Percentiles rank a stretch among this genome's conserved stretches.
Evolutionary conservation across 176 grass and related monocot genomes (phyloP).

Genomic region (Poa pratensis): DNA sequence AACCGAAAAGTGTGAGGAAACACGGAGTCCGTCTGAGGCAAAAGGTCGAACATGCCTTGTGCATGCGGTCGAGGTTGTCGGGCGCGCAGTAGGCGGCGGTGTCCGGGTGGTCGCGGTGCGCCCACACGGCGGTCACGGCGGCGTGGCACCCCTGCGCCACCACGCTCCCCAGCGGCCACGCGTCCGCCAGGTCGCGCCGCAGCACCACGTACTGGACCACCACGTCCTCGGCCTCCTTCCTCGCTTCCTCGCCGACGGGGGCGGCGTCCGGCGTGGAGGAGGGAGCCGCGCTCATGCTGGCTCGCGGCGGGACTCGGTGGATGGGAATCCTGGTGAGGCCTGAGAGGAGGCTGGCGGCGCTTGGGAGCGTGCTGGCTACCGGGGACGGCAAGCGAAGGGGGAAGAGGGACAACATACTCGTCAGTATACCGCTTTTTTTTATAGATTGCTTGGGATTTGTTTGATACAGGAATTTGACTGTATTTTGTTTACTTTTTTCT

Average conservation of each 20-base stretch:
- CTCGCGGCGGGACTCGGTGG: constrained; percentile 24
- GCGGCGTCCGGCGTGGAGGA: not conserved
- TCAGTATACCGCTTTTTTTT: not conserved
- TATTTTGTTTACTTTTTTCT: no score
- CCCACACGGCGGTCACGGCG: constrained; percentile 69
- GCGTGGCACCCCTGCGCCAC: constrained; percentile 91
- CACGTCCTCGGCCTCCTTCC: constrained; percentile 46
- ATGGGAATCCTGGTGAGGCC: constrained; percentile 18
- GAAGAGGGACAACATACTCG: constrained; percentile 26
- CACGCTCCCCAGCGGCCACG: constrained; percentile 89
- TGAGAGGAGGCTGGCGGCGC: constrained; percentile 33
- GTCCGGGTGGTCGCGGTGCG: constrained; percentile 67
- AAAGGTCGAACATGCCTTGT: constrained; percentile 86
- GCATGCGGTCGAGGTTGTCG: constrained; percentile 74
- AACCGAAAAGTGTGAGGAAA: not conserved
- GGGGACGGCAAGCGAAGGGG: constrained; percentile 40
- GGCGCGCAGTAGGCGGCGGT: constrained; percentile 62
- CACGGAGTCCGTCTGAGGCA: constrained; percentile 25
- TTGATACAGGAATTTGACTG: no score
- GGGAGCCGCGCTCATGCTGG: constrained; percentile 42
- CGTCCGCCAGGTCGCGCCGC: constrained; percentile 79
- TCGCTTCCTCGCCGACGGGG: constrained; percentile 9
- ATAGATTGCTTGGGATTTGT: no score
- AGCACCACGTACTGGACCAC: constrained; percentile 91
- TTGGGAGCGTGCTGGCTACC: constrained; percentile 8